Evolutionary conservation across 805 yeast genomes (phyloP), one percentile per base, ranked within the genome.

Genomic region (Kluyveromyces wickerhamii): DNA sequence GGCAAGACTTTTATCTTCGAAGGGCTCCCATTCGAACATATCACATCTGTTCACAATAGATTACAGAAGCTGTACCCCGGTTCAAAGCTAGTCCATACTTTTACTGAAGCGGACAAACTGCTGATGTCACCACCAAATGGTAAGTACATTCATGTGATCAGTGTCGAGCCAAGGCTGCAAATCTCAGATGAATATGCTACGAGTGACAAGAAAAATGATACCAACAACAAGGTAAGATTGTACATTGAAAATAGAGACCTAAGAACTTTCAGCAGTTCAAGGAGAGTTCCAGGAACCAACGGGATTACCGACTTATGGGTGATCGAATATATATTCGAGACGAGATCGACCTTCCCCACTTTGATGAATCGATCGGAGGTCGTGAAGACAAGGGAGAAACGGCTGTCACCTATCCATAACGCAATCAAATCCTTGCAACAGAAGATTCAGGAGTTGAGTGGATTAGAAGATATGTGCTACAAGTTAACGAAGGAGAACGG

Each of bases 1-100:
- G 82, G 83, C 30, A 75, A 79, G 49, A 77, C 77, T 40, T 86
- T 79, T 53, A 80, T 86, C 34, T 83, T 79, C 51, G 94, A 86
- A 59, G 95, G 95, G 5, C 66, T 75, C 35, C 86, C 94, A 20
- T 86, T 82, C 61, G 96, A 86, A 54, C 92, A 83, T 56, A 77
- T 86, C 39, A 76, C 87, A 2, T 77, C 89, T 3, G 81, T 86
- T 54, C 86, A 81, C 48, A 83, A 79, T 48, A 67, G 94, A 45
- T 62, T 87, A 40, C 68, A 79, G 46, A 72, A 77, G 49, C 58
- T 82, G 30, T 82, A 84, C 55, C 94, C 92, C 19, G 94, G 94
- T 33, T 84, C 94, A 1, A 71, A 79, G 37, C 73, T 85, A 35
- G 64, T 85, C 22, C 63, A 76, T 18, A 50, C 54, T 13, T 79